Percentiles rank a stretch among this genome's conserved stretches.
These are phyloP conservation scores for Aspergillus uvarum DNA, from an alignment of 2,329 filamentous ascomycete species.

Conservation along the genomic window DNA sequence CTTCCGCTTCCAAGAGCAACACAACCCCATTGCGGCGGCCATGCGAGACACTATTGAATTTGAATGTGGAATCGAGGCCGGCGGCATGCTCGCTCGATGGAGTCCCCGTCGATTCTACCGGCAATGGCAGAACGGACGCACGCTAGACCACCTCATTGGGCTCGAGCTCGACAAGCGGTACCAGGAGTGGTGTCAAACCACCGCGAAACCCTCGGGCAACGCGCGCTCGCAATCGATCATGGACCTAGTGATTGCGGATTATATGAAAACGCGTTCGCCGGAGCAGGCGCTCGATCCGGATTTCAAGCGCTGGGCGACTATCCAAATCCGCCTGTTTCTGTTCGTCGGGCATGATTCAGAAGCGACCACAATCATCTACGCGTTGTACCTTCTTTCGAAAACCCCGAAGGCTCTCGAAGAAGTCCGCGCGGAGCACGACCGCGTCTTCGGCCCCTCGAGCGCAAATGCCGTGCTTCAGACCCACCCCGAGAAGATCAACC, in stretches of 20 bases:
- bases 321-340: constrained; percentile 9
- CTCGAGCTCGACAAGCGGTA: constrained; percentile 10
- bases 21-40: constrained; percentile 4
- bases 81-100: neutral
- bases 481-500: constrained; percentile 38
- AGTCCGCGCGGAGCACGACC: constrained; percentile 7
- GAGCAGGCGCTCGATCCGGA: neutral
- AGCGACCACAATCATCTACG: constrained; percentile 8
- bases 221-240: constrained; percentile 4
- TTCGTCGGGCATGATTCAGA: constrained; percentile 14
- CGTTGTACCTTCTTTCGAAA: constrained; percentile 1
- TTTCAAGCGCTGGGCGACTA: constrained; percentile 6
- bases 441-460: neutral
- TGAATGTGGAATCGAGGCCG: neutral
- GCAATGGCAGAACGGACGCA: constrained; percentile 7
- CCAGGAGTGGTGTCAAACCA: neutral
- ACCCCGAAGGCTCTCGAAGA: neutral
- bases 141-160: constrained; percentile 6
- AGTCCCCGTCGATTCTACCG: constrained; percentile 1
- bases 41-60: constrained; percentile 6
- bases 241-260: constrained; percentile 1
- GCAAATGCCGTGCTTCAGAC: too few relatives aligned
- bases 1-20: neutral
- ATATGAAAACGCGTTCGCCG: neutral
- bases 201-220: too few relatives aligned